These are phyloP conservation scores for Chimonanthus salicifolius DNA, from an alignment of 164 flowering plant genomes.

Conservation along the genomic window DNA sequence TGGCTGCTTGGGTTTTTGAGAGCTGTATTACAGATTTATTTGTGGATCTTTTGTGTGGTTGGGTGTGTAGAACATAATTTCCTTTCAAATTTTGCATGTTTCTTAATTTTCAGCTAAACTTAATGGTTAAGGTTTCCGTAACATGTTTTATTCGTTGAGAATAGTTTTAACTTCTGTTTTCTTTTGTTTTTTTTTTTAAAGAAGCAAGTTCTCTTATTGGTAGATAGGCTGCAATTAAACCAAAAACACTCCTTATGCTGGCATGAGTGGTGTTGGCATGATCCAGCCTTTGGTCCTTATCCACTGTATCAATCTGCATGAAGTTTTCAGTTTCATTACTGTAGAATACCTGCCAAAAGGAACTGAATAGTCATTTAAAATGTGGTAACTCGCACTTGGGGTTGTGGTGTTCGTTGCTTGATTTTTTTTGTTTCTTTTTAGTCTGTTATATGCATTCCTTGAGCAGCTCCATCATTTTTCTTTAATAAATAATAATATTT, in stretches of 20 bases:
- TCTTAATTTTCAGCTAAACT: background rate
- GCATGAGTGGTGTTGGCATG: constrained; percentile 1
- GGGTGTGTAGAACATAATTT: background rate
- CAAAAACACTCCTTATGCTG: constrained; percentile 1
- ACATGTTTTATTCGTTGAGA: background rate
- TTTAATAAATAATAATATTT: no score
- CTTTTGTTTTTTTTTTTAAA: background rate
- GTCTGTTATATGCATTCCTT: background rate
- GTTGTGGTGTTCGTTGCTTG: background rate
- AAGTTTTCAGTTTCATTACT: constrained; percentile 8
- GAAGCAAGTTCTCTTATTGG: background rate
- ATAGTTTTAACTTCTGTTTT: background rate
- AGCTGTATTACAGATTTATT: background rate
- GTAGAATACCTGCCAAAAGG: constrained; percentile 7
- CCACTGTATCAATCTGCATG: background rate
- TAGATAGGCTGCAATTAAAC: constrained; percentile 5
- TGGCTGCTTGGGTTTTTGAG: background rate
- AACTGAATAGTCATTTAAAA: constrained; percentile 1
- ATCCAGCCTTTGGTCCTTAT: background rate
- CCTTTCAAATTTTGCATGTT: background rate
- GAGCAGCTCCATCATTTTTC: no score
- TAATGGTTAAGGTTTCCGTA: constrained; percentile 3
- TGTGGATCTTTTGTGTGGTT: background rate
- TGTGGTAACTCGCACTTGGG: background rate
- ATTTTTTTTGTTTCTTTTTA: background rate